Evolutionary conservation across 345 rosid species (phyloP).

Genomic region (Rhizophora mangle): DNA sequence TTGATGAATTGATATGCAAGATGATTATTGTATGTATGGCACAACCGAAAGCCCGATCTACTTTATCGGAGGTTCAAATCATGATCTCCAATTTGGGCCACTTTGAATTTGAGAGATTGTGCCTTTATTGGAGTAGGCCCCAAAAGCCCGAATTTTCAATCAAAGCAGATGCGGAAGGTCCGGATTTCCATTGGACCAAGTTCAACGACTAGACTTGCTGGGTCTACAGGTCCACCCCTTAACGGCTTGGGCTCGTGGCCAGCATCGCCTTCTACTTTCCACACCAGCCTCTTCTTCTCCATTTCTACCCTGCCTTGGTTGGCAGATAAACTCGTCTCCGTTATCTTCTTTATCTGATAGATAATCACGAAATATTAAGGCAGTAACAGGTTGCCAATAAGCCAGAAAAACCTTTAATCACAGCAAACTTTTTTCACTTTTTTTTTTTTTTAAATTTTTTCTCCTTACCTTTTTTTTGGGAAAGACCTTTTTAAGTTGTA

Average conservation of each 20-base stretch:
- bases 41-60: no score
- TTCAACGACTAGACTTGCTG: conserved; percentile 58
- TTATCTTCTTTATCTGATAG: conserved; percentile 55
- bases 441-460: neutral
- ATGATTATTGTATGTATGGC: no score
- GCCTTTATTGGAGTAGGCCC: neutral
- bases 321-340: conserved; percentile 73
- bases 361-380: neutral
- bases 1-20: no score
- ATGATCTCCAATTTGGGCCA: no score
- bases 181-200: conserved; percentile 88
- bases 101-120: no score
- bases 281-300: conserved; percentile 76
- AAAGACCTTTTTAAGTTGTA: conserved; percentile 65
- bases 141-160: neutral
- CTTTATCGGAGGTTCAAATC: no score
- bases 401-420: conserved; percentile 1
- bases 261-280: conserved; percentile 61
- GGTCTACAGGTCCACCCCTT: conserved; percentile 65
- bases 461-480: conserved; percentile 56
- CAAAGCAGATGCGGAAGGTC: conserved; percentile 42
- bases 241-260: conserved; percentile 28
- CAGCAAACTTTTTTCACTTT: neutral
- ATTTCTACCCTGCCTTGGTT: conserved; percentile 73
- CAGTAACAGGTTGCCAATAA: neutral